Percentiles rank a stretch among this genome's conserved stretches.
Conservation (phyloP, 2,329 filamentous ascomycete genomes). For the Xylaria sp. region DNA sequence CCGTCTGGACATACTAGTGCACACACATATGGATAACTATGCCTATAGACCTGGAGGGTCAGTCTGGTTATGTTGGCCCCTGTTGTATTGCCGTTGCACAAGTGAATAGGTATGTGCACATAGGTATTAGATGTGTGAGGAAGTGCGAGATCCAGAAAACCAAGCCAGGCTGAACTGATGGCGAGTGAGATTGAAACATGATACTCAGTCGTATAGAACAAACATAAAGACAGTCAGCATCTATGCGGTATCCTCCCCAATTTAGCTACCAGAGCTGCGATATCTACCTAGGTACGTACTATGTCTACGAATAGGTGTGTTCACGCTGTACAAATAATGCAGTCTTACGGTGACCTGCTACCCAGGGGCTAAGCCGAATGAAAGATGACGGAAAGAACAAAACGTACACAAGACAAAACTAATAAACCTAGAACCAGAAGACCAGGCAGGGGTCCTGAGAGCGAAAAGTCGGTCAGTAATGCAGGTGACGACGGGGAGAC, state of each 20-base stretch:
- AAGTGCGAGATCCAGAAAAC: background rate
- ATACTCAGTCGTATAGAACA: too few species aligned
- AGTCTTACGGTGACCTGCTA: too few species aligned
- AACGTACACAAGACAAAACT: background rate
- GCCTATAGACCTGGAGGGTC: background rate
- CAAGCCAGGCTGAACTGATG: background rate
- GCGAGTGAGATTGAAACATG: slow-evolving; percentile 7
- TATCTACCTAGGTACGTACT: background rate
- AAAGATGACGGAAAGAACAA: background rate
- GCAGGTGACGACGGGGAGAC: slow-evolving; percentile 23
- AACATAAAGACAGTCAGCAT: too few species aligned
- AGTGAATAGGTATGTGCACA: background rate
- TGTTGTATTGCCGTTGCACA: slow-evolving; percentile 29
- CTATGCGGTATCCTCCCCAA: too few species aligned
- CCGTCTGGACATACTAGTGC: too few species aligned
- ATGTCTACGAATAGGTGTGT: background rate
- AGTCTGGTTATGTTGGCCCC: slow-evolving; percentile 6
- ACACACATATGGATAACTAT: background rate
- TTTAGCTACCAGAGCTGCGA: background rate
- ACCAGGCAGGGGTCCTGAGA: background rate
- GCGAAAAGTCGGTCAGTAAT: slow-evolving; percentile 31
- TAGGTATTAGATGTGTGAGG: background rate
- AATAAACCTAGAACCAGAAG: background rate
- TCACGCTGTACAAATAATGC: slow-evolving; percentile 1
- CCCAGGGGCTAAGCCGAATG: too few species aligned